Evolutionary conservation across 441 rosid species (phyloP), one percentile per base, ranked within the genome.

Genomic region (Adansonia madagascariensis): DNA sequence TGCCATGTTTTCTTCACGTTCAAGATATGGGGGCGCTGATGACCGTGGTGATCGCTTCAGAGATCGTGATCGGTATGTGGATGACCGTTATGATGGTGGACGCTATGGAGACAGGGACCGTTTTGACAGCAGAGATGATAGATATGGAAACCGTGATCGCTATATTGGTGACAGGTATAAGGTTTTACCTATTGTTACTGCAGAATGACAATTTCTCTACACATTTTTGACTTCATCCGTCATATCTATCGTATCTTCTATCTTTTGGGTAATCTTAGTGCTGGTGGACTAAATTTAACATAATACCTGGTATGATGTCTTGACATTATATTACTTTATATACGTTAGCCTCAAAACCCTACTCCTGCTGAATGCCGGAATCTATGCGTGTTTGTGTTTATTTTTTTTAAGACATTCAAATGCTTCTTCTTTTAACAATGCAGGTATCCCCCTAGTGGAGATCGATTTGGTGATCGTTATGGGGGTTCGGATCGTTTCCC

Each of bases 51-150:
- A 94, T 77, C 92, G 94, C 66, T 86, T 90, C 76, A 88, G 87
- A 39, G 94, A 89, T 71, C 97, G 94, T 20, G 98, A 93, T 64
- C 92, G 95, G 12, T 91, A 75, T 79, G 14, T 93, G 22, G 98
- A 93, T 74, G 95, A 93, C 69, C 95, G 97, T 18, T 93, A 93
- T 82, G 97, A 91, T 70, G 91, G 92, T 62, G 97, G 95, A 43
- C 94, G 96, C 6, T 89, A 81, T 83, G 91, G 96, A 78, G 97
- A 85, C 59, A 89, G 94, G 85, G 94, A 91, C 76, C 92, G 92
- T 75, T 86, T 89, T 89, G 98, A 93, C 46, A 74, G 88, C 81
- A 84, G 89, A 81, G 98, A 92, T 71, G 65, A 71, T 65, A 90
- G 88, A 59, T 92, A 93, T 77, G 87, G 89, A 52, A 84, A 82